Conservation (phyloP, 805 yeast species). For the Tetrapisispora phaffii region DNA sequence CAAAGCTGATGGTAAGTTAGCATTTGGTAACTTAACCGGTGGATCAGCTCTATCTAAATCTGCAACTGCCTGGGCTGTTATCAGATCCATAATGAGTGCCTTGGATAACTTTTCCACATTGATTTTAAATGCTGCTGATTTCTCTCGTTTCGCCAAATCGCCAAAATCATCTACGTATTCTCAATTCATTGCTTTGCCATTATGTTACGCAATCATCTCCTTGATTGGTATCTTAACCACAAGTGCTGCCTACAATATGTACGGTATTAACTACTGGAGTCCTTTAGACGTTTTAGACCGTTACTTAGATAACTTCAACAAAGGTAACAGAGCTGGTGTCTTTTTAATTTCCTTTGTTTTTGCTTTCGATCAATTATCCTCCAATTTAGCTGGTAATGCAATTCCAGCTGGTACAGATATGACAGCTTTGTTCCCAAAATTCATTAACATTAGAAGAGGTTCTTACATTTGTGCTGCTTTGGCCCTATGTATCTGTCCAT, state of each 20-base stretch:
- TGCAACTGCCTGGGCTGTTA: conserved; percentile 73
- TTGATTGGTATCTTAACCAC: conserved; percentile 79
- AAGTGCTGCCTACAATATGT: conserved; percentile 61
- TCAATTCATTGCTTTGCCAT: conserved; percentile 58
- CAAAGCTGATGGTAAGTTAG: conserved; percentile 56
- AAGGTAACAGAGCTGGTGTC: conserved; percentile 70
- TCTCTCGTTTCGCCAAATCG: conserved; percentile 68
- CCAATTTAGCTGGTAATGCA: conserved; percentile 65
- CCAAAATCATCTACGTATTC: conserved; percentile 43
- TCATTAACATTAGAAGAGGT: conserved; percentile 68
- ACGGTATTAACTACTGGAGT: conserved; percentile 68
- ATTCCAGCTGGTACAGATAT: conserved; percentile 66
- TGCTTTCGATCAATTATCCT: conserved; percentile 68
- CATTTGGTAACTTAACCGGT: conserved; percentile 20
- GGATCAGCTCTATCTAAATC: conserved; percentile 34
- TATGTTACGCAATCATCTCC: conserved; percentile 71
- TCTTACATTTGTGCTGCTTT: conserved; percentile 65
- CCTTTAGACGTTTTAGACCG: conserved; percentile 67
- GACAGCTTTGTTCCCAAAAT: conserved; percentile 55
- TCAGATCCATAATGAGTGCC: conserved; percentile 67
- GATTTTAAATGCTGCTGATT: conserved; percentile 82
- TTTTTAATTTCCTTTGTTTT: conserved; percentile 64
- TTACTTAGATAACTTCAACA: conserved; percentile 42
- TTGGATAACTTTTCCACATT: conserved; percentile 84
- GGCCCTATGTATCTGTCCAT: conserved; percentile 68